Conservation (phyloP, 2,329 filamentous ascomycete genomes). For the Xylariales sp. region DNA sequence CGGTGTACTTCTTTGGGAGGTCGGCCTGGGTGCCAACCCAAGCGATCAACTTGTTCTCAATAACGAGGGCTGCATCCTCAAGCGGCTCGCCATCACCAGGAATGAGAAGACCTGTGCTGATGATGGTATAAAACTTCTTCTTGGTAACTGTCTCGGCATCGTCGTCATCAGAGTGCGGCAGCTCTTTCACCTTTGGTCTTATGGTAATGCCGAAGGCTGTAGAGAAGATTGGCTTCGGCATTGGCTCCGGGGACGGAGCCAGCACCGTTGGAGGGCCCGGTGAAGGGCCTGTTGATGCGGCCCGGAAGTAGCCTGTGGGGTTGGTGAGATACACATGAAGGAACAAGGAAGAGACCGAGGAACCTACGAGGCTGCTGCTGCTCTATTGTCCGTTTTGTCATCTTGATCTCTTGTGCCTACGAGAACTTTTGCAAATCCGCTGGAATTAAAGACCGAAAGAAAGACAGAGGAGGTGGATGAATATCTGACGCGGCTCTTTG, state of each 20-base stretch:
- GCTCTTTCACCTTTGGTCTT: slow-evolving; percentile 13
- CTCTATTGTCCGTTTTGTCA: slow-evolving; percentile 18
- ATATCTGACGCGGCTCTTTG: no score
- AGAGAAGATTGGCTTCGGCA: slow-evolving; percentile 19
- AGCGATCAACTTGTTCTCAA: slow-evolving; percentile 31
- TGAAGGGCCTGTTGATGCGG: neutral
- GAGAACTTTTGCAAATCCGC: no score
- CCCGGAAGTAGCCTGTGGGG: slow-evolving; percentile 5
- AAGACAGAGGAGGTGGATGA: no score
- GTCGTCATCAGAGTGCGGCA: neutral
- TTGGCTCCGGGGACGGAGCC: neutral
- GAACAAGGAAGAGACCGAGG: neutral
- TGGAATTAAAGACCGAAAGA: no score
- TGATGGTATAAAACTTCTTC: slow-evolving; percentile 28
- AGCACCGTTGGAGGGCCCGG: neutral
- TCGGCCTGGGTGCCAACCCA: slow-evolving; percentile 30
- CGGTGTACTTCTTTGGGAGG: slow-evolving; percentile 25
- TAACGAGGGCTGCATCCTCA: slow-evolving; percentile 28
- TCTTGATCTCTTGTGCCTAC: no score
- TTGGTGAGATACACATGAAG: neutral
- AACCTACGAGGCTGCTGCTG: neutral
- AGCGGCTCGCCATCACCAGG: slow-evolving; percentile 32
- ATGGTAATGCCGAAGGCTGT: slow-evolving; percentile 25
- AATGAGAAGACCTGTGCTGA: slow-evolving; percentile 30
- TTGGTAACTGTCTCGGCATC: slow-evolving; percentile 11